Conservation (phyloP, 179 eudicot genomes). For the Amaranthus tricolor region DNA sequence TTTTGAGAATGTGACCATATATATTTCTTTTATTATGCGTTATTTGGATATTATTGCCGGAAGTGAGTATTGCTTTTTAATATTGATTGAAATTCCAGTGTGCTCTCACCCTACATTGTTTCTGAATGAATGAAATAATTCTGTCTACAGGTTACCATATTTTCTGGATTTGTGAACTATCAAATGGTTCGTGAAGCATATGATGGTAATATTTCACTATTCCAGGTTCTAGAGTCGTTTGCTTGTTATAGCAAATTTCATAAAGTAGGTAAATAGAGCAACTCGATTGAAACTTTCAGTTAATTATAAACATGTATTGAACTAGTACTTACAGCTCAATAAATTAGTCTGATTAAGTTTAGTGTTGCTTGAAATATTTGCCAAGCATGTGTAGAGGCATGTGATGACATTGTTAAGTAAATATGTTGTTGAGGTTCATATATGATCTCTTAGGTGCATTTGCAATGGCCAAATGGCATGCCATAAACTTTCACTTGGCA, state of each 20-base stretch:
- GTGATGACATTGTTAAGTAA: no score
- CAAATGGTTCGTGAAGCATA: constrained; percentile 99
- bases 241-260: neutral
- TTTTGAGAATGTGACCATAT: neutral
- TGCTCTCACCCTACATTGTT: neutral
- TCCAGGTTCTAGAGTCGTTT: constrained; percentile 2
- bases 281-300: constrained; percentile 3
- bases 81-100: neutral
- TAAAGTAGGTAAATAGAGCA: neutral
- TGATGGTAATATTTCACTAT: constrained; percentile 57
- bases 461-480: no score
- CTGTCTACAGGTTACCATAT: constrained; percentile 73
- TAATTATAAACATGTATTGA: neutral
- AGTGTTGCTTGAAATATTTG: neutral
- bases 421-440: no score
- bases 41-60: neutral
- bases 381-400: neutral
- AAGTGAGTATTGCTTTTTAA: neutral
- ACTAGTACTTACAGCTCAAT: neutral
- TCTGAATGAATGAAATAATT: constrained; percentile 2
- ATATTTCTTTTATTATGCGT: neutral
- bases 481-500: no score
- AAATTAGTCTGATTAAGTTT: neutral
- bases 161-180: constrained; percentile 97
- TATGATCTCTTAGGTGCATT: no score